These are phyloP conservation scores for Calonectria pseudoreteaudii DNA, from an alignment of 2,329 filamentous ascomycete genomes.

Conservation along the genomic window DNA sequence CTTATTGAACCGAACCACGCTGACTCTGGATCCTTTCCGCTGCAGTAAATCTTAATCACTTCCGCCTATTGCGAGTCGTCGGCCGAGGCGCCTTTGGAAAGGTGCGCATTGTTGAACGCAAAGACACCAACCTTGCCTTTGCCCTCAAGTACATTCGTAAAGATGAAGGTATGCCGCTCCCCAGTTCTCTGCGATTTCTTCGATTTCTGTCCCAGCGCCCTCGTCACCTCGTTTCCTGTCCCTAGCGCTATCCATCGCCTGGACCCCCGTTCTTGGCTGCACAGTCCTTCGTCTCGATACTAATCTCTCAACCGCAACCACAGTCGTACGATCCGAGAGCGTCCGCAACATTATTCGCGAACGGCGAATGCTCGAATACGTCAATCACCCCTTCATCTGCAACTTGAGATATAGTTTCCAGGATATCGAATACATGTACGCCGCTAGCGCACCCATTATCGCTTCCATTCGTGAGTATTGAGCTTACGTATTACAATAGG, in stretches of 20 bases:
- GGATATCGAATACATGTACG: constrained; percentile 98
- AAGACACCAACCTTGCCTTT: constrained; percentile 93
- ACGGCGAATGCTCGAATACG: constrained; percentile 95
- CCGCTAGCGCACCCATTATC: background rate
- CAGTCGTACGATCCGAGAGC: constrained; percentile 96
- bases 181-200: constrained; percentile 7
- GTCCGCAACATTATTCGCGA: constrained; percentile 98
- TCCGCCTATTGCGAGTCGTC: constrained; percentile 92
- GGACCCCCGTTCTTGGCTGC: background rate
- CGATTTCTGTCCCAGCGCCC: background rate
- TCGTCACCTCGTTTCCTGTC: background rate
- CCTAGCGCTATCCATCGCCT: background rate
- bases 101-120: constrained; percentile 97
- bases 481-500: constrained; percentile 60
- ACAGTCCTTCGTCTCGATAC: constrained; percentile 24
- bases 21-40: constrained; percentile 22
- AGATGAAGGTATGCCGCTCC: constrained; percentile 82
- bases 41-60: constrained; percentile 95
- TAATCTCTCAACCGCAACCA: constrained; percentile 39
- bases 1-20: background rate
- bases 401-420: constrained; percentile 99
- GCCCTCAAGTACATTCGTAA: constrained; percentile 98
- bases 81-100: constrained; percentile 99
- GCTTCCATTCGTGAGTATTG: background rate
- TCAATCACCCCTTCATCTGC: constrained; percentile 98